Evolutionary conservation across 2,329 filamentous ascomycete genomes (phyloP).

Genomic region (Fusarium napiforme): DNA sequence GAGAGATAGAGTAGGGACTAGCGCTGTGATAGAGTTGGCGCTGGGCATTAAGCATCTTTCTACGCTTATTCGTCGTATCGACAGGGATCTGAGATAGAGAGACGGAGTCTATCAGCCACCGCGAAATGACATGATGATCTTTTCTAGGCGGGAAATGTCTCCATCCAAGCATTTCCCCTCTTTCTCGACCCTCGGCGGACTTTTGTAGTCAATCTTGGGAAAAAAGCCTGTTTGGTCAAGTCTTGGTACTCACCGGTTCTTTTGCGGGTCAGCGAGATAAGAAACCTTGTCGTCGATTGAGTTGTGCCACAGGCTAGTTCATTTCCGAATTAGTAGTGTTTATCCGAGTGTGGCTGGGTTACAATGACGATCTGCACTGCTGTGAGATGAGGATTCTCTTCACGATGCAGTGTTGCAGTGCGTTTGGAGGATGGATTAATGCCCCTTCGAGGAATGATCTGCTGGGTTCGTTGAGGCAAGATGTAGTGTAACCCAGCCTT

Average conservation of each 20-base stretch:
- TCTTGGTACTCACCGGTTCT: slow-evolving; percentile 9
- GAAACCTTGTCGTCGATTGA: slow-evolving; percentile 15
- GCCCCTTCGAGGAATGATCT: slow-evolving; percentile 15
- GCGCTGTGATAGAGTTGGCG: slow-evolving; percentile 2
- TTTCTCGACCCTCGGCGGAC: background rate
- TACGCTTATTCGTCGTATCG: slow-evolving; percentile 30
- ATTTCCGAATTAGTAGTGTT: background rate
- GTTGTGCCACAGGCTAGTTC: slow-evolving; percentile 16
- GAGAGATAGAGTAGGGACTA: background rate
- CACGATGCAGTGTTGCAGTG: slow-evolving; percentile 25
- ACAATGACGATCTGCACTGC: slow-evolving; percentile 3
- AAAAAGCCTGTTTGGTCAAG: background rate
- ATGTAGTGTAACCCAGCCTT: slow-evolving; percentile 19
- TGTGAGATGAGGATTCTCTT: background rate
- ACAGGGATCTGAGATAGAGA: slow-evolving; percentile 15
- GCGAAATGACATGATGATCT: slow-evolving; percentile 9
- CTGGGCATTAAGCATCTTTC: slow-evolving; percentile 31
- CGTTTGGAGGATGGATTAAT: background rate
- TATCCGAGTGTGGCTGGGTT: slow-evolving; percentile 3
- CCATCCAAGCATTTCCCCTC: slow-evolving; percentile 16
- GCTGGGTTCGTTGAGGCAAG: background rate
- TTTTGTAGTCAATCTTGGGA: background rate
- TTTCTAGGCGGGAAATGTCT: background rate
- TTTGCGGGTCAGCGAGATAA: slow-evolving; percentile 25
- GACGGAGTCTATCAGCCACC: slow-evolving; percentile 2